Evolutionary conservation across 495 filamentous ascomycete species (phyloP).

Genomic region (Eremomyces bilateralis): DNA sequence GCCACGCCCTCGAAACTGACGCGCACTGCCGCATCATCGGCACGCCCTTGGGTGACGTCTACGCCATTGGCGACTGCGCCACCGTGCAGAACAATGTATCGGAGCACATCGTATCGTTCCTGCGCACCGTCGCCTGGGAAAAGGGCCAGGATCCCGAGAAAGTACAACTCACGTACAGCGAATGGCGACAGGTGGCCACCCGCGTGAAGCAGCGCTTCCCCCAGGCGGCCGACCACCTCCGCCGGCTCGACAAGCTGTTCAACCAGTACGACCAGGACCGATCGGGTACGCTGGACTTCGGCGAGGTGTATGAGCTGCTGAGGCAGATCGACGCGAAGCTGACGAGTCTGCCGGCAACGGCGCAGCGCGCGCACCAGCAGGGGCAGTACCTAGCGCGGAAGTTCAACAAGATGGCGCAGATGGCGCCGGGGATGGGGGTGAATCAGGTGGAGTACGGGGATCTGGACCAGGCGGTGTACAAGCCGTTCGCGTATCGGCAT

Average conservation of each 20-base stretch:
- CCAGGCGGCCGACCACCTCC: slow-evolving; percentile 76
- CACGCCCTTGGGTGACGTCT: slow-evolving; percentile 83
- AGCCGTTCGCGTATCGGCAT: slow-evolving; percentile 87
- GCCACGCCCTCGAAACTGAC: slow-evolving; percentile 86
- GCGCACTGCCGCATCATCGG: slow-evolving; percentile 81
- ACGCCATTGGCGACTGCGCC: slow-evolving; percentile 90
- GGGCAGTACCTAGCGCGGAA: slow-evolving; percentile 85
- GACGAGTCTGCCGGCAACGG: slow-evolving; percentile 30
- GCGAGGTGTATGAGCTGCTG: slow-evolving; percentile 72
- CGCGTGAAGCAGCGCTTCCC: slow-evolving; percentile 78
- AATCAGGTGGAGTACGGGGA: slow-evolving; percentile 80
- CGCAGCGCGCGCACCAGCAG: slow-evolving; percentile 95
- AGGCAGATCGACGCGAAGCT: slow-evolving; percentile 34
- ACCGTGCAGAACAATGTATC: slow-evolving; percentile 94
- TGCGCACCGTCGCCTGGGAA: slow-evolving; percentile 81
- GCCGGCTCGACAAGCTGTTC: slow-evolving; percentile 75
- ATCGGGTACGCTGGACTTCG: slow-evolving; percentile 80
- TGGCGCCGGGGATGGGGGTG: slow-evolving; percentile 47
- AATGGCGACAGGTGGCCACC: slow-evolving; percentile 69
- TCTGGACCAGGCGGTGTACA: slow-evolving; percentile 79
- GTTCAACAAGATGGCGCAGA: slow-evolving; percentile 74
- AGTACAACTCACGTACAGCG: slow-evolving; percentile 58
- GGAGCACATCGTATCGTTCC: slow-evolving; percentile 66
- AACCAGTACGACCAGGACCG: slow-evolving; percentile 81
- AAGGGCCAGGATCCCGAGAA: slow-evolving; percentile 70